Evolutionary conservation across 1,284 basidiomycete species (phyloP).

Genomic region (Cerrena zonata): DNA sequence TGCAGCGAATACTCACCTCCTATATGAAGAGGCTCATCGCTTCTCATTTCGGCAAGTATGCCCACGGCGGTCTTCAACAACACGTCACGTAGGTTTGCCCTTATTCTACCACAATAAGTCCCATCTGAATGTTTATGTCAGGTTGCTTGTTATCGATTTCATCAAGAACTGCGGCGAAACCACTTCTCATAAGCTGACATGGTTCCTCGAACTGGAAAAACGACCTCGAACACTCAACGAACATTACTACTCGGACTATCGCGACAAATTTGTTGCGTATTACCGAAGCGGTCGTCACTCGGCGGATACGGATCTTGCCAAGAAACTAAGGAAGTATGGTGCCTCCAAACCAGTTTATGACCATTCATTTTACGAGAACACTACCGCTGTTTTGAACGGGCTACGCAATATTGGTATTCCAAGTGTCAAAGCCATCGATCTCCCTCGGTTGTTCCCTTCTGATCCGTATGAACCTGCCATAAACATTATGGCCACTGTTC

Average conservation of each 20-base stretch:
- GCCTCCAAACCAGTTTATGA: not conserved
- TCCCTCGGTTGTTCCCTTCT: constrained; percentile 47
- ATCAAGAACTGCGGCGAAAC: constrained; percentile 13
- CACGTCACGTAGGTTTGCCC: constrained; percentile 41
- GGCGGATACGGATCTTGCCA: constrained; percentile 25
- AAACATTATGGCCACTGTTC: constrained; percentile 61
- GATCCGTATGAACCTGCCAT: constrained; percentile 54
- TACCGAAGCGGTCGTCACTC: constrained; percentile 40
- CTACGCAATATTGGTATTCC: constrained; percentile 42
- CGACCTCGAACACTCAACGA: constrained; percentile 54
- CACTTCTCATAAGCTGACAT: constrained; percentile 24
- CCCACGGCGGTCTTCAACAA: constrained; percentile 46
- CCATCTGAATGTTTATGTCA: constrained; percentile 17
- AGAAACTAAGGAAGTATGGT: constrained; percentile 4
- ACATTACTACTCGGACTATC: constrained; percentile 54
- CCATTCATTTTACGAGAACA: constrained; percentile 13
- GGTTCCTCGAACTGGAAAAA: constrained; percentile 49
- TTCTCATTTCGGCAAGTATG: constrained; percentile 44
- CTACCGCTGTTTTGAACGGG: constrained; percentile 35
- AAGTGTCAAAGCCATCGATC: constrained; percentile 36
- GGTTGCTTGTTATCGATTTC: constrained; percentile 36
- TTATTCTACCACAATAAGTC: not conserved
- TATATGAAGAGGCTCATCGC: constrained; percentile 38
- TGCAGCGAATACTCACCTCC: constrained; percentile 32
- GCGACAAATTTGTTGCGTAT: constrained; percentile 47